Evolutionary conservation across 495 filamentous ascomycete species (phyloP).

Genomic region (Hyaloscypha hepaticicola): DNA sequence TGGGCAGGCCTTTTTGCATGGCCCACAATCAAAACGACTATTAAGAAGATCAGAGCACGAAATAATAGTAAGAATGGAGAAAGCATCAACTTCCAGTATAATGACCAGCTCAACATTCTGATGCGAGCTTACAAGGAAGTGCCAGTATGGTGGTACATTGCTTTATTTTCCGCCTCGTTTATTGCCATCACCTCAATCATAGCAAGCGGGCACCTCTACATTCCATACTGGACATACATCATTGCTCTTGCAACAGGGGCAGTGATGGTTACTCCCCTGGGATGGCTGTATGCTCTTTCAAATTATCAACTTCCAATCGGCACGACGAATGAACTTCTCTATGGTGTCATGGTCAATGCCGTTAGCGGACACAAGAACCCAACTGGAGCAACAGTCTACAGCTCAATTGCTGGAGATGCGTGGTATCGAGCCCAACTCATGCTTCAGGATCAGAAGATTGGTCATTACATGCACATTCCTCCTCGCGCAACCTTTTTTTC

Average conservation of each 20-base stretch:
- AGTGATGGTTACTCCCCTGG: conserved; percentile 51
- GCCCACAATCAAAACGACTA: conserved; percentile 42
- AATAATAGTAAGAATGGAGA: conserved; percentile 31
- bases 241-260: conserved; percentile 51
- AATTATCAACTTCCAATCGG: conserved; percentile 56
- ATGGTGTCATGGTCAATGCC: conserved; percentile 56
- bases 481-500: conserved; percentile 58
- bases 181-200: conserved; percentile 47
- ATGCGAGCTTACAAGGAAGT: conserved; percentile 55
- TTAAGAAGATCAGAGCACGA: conserved; percentile 40
- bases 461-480: conserved; percentile 69
- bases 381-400: conserved; percentile 51
- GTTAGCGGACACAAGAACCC: conserved; percentile 47
- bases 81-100: conserved; percentile 51
- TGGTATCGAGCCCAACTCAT: conserved; percentile 53
- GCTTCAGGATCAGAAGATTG: conserved; percentile 43
- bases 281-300: conserved; percentile 56
- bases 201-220: conserved; percentile 48
- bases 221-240: conserved; percentile 57
- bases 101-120: conserved; percentile 54
- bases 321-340: conserved; percentile 56
- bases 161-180: conserved; percentile 46
- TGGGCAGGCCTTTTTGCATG: conserved; percentile 58
- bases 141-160: conserved; percentile 53
- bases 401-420: conserved; percentile 41